These are phyloP conservation scores for Ophiocordyceps polyrhachis-furcata DNA, from an alignment of 2,329 filamentous ascomycete species.

Conservation along the genomic window DNA sequence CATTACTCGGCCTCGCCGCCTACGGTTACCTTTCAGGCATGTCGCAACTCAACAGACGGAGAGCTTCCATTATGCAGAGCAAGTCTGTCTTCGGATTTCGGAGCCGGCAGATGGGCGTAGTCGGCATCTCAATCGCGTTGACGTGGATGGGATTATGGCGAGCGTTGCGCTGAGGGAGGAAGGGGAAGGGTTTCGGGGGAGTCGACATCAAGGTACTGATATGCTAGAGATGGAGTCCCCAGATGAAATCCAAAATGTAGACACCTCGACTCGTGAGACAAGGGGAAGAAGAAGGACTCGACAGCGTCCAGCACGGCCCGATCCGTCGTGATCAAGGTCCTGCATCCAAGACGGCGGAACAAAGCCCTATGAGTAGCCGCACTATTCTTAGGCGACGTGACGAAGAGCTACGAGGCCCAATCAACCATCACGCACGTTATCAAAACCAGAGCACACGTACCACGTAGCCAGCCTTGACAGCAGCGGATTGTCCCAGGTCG, in stretches of 20 bases:
- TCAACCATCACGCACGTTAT: too few relatives aligned
- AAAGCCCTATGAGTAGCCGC: not conserved
- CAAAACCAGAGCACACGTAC: not conserved
- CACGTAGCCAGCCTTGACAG: slow-evolving; percentile 3
- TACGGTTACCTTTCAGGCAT: slow-evolving; percentile 66
- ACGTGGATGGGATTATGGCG: slow-evolving; percentile 55
- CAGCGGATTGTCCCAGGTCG: too few relatives aligned
- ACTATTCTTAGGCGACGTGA: slow-evolving; percentile 4
- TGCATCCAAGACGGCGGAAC: not conserved
- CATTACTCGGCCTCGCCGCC: slow-evolving; percentile 55
- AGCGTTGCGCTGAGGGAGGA: slow-evolving; percentile 31
- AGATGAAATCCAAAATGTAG: too few relatives aligned
- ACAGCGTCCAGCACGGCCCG: not conserved
- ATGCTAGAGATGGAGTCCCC: too few relatives aligned
- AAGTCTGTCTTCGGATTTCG: slow-evolving; percentile 55
- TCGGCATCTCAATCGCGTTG: slow-evolving; percentile 46
- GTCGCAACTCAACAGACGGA: slow-evolving; percentile 48
- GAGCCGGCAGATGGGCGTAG: slow-evolving; percentile 48
- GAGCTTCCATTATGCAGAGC: slow-evolving; percentile 46
- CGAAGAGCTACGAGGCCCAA: slow-evolving; percentile 1
- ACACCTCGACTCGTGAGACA: too few relatives aligned
- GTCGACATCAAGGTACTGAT: too few relatives aligned
- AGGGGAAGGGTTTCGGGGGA: not conserved
- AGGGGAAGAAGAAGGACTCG: too few relatives aligned
- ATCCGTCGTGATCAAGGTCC: not conserved